Conservation (phyloP, 2,329 filamentous ascomycete species). For the Lecanicillium sp. region DNA sequence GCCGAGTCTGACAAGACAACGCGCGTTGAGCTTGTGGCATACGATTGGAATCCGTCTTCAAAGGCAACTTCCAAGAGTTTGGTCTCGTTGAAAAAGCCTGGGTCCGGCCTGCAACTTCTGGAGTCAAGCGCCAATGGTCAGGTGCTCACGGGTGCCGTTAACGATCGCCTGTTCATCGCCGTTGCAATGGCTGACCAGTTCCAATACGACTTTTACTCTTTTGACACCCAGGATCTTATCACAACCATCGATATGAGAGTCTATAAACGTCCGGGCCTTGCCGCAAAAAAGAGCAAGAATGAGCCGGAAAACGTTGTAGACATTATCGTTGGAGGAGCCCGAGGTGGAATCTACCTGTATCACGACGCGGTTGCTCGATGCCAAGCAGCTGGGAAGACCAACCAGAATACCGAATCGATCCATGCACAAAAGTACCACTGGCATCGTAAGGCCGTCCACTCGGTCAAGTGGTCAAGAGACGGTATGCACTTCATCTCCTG, state of each 20-base stretch:
- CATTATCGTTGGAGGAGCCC: conserved; percentile 66
- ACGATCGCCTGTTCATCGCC: conserved; percentile 28
- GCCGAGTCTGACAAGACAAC: conserved; percentile 31
- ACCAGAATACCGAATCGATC: conserved; percentile 37
- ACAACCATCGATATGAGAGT: conserved; percentile 57
- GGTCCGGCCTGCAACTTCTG: conserved; percentile 31
- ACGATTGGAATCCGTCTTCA: conserved; percentile 23
- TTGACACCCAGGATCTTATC: conserved; percentile 55
- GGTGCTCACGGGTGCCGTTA: conserved; percentile 38
- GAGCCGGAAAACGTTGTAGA: conserved; percentile 45
- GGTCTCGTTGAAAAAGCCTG: conserved; percentile 26
- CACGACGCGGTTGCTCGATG: conserved; percentile 60
- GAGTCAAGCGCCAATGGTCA: conserved; percentile 45
- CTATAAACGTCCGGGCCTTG: conserved; percentile 14
- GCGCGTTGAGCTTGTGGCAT: conserved; percentile 34
- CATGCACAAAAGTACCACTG: conserved; percentile 70
- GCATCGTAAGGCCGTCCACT: conserved; percentile 77
- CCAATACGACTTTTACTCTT: conserved; percentile 47
- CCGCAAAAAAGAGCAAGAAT: conserved; percentile 13
- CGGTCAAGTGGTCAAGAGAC: conserved; percentile 87
- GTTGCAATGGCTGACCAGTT: conserved; percentile 19
- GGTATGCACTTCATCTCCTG: conserved; percentile 41
- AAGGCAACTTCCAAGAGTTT: conserved; percentile 24
- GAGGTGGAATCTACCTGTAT: conserved; percentile 75
- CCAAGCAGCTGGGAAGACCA: conserved; percentile 30